These are phyloP conservation scores for Cetraspora pellucida DNA, from an alignment of 192 early-diverging fungal species.

Conservation along the genomic window DNA sequence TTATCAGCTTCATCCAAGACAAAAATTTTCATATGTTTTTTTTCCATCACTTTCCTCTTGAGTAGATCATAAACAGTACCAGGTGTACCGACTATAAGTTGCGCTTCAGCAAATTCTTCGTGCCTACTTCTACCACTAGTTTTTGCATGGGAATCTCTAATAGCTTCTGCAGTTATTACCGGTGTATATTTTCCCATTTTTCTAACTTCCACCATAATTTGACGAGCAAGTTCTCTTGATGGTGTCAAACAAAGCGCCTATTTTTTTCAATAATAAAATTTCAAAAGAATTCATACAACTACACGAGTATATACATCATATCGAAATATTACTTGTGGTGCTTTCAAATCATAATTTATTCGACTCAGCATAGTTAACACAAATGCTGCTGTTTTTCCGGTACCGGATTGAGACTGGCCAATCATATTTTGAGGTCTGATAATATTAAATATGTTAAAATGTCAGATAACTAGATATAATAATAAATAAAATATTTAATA, in stretches of 20 bases:
- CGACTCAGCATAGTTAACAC: constrained; percentile 89
- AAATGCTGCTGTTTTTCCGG: constrained; percentile 98
- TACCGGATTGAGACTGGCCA: constrained; percentile 97
- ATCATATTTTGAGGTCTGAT: constrained; percentile 90
- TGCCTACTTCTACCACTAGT: constrained; percentile 40
- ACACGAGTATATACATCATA: background rate
- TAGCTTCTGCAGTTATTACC: constrained; percentile 73
- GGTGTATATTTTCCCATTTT: constrained; percentile 91
- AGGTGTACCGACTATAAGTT: constrained; percentile 93
- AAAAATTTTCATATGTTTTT: constrained; percentile 72
- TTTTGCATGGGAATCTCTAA: constrained; percentile 64
- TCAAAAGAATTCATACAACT: background rate
- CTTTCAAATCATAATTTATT: constrained; percentile 66
- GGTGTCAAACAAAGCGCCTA: constrained; percentile 88
- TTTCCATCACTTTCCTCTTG: constrained; percentile 63
- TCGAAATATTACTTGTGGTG: constrained; percentile 62
- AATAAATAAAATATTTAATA: background rate
- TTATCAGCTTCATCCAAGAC: constrained; percentile 99
- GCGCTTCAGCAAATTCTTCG: constrained; percentile 59
- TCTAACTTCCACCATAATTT: constrained; percentile 89
- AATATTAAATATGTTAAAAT: background rate
- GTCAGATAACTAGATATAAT: background rate
- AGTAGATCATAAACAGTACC: constrained; percentile 85
- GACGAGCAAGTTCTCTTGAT: constrained; percentile 90
- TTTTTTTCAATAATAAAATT: background rate